These are phyloP conservation scores for Aspergillus asperescens DNA, from an alignment of 495 filamentous ascomycete species.

Conservation along the genomic window DNA sequence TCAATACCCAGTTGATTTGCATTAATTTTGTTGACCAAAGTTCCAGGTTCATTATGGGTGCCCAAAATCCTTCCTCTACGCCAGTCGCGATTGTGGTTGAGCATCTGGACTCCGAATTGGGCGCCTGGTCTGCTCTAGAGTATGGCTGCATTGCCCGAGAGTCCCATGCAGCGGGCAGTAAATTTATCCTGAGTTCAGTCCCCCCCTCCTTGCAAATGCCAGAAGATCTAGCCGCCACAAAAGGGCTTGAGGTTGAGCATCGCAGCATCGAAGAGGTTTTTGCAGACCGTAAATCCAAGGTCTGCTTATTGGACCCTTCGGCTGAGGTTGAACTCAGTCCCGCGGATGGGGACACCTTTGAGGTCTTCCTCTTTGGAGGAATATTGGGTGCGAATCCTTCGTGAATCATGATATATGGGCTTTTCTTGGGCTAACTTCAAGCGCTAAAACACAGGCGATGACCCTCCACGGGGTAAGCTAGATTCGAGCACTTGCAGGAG, in stretches of 20 bases:
- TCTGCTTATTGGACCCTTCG: conserved; percentile 86
- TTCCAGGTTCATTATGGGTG: conserved; percentile 21
- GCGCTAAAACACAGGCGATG: conserved; percentile 60
- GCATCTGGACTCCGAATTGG: conserved; percentile 88
- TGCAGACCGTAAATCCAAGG: conserved; percentile 55
- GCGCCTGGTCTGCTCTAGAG: conserved; percentile 89
- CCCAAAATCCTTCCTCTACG: conserved; percentile 32
- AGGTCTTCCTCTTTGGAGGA: conserved; percentile 91
- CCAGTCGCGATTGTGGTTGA: conserved; percentile 73
- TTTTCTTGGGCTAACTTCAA: conserved; percentile 17
- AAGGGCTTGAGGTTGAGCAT: conserved; percentile 60
- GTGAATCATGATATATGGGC: not conserved
- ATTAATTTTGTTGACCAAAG: not conserved
- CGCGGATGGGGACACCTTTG: conserved; percentile 74
- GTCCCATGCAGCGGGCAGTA: conserved; percentile 58
- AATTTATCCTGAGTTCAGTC: conserved; percentile 83
- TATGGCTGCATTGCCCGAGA: conserved; percentile 82
- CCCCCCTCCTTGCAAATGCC: conserved; percentile 63
- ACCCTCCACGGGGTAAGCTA: conserved; percentile 81
- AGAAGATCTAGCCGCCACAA: conserved; percentile 49
- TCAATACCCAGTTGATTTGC: not conserved
- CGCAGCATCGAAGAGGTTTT: conserved; percentile 75
- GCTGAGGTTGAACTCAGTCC: conserved; percentile 75
- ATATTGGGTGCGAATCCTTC: conserved; percentile 68
- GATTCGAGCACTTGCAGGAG: not conserved